A percentile compares a stretch with the other conserved stretches of the same genome.
phyloP scores from a whole-genome alignment of 179 eudicot genomes.

The Corrigiola litoralis region DNA sequence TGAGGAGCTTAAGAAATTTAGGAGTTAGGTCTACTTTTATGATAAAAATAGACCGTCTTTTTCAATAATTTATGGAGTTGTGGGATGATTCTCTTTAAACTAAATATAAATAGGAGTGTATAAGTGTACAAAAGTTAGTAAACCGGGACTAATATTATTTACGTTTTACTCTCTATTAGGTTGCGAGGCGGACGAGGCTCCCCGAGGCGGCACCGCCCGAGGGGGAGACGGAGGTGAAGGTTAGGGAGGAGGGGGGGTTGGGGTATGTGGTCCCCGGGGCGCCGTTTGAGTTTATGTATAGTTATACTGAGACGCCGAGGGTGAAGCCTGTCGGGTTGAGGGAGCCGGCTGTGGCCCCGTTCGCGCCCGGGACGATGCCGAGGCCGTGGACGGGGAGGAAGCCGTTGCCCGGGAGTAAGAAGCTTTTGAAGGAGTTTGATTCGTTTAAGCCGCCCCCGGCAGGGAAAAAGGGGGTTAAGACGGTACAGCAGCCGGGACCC shows the following conservation, averaged over 20 bases:
- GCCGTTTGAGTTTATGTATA: slow-evolving; percentile 84
- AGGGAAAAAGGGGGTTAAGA: slow-evolving; percentile 86
- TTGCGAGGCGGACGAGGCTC: slow-evolving; percentile 21
- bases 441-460: slow-evolving; percentile 73
- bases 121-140: too few species aligned
- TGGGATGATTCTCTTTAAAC: too few species aligned
- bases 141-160: too few species aligned
- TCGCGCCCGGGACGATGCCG: slow-evolving; percentile 70
- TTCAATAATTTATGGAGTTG: too few species aligned
- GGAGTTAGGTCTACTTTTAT: too few species aligned
- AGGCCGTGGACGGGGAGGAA: slow-evolving; percentile 91
- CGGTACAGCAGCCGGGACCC: slow-evolving; percentile 96
- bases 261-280: slow-evolving; percentile 67
- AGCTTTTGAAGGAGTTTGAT: slow-evolving; percentile 71
- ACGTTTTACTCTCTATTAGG: too few species aligned
- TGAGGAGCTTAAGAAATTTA: too few species aligned
- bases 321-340: slow-evolving; percentile 63
- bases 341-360: slow-evolving; percentile 82
- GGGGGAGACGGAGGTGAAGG: slow-evolving; percentile 28
- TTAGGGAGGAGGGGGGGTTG: slow-evolving; percentile 62
- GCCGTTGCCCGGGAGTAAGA: slow-evolving; percentile 74
- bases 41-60: too few species aligned
- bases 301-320: slow-evolving; percentile 88
- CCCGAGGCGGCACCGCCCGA: slow-evolving; percentile 15
- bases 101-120: too few species aligned